phyloP scores from a whole-genome alignment of 2,329 filamentous ascomycete species.

The Purpureocillium takamizusanense region DNA sequence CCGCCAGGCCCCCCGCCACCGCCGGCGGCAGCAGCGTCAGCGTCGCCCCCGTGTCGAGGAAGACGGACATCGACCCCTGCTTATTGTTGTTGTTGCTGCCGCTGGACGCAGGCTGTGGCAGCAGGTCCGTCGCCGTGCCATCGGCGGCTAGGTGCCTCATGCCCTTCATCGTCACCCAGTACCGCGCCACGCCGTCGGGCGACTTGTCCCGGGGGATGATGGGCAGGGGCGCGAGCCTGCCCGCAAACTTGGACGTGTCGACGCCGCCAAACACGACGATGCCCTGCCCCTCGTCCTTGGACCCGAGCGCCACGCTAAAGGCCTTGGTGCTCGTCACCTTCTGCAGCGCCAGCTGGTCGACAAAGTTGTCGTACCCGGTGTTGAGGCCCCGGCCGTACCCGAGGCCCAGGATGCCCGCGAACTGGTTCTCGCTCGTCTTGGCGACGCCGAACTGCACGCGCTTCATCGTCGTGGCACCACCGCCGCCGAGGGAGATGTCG shows the following conservation, averaged over 20 bases:
- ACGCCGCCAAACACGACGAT: conserved; percentile 60
- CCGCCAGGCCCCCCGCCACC: conserved; percentile 40
- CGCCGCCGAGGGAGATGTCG: conserved; percentile 30
- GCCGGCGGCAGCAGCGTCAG: conserved; percentile 55
- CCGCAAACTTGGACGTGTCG: conserved; percentile 55
- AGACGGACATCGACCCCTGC: conserved; percentile 48
- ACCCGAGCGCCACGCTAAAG: conserved; percentile 58
- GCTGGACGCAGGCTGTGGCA: too few relatives aligned
- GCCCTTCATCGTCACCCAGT: conserved; percentile 41
- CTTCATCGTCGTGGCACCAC: conserved; percentile 16
- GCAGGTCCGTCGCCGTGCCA: conserved; percentile 17
- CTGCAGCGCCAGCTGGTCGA: conserved; percentile 40
- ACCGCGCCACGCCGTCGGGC: conserved; percentile 43
- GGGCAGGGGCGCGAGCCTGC: conserved; percentile 49
- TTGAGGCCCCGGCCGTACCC: conserved; percentile 50
- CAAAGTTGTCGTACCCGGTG: conserved; percentile 38
- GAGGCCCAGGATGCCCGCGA: conserved; percentile 61
- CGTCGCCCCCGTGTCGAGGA: conserved; percentile 64
- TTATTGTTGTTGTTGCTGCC: conserved; percentile 14
- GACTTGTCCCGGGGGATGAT: conserved; percentile 48
- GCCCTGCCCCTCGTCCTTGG: conserved; percentile 50
- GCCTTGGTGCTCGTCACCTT: conserved; percentile 50
- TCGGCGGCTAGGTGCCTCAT: conserved; percentile 30
- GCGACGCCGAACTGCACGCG: conserved; percentile 59
- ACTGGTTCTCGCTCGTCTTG: conserved; percentile 36